Conservation (phyloP, 192 early-diverging fungal genomes). For the Umbelopsis sp. region DNA sequence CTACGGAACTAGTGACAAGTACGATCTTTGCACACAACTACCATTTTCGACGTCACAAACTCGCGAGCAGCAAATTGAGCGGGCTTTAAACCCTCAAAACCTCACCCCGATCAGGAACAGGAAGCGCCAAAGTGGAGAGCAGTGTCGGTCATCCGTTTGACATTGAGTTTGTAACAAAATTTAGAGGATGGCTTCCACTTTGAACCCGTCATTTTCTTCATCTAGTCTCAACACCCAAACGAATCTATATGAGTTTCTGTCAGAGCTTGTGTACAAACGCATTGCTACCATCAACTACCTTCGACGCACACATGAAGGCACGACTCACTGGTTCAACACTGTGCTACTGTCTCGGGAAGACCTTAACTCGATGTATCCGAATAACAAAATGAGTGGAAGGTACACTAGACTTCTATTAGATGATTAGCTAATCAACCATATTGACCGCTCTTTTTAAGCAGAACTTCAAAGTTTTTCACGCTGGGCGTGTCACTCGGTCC, state of each 20-base stretch:
- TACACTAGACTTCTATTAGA: not conserved
- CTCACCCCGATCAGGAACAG: conserved; percentile 5
- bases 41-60: too few species aligned
- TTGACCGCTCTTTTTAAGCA: not conserved
- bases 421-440: not conserved
- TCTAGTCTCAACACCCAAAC: conserved; percentile 23
- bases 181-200: conserved; percentile 5
- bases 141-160: too few species aligned
- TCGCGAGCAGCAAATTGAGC: too few species aligned
- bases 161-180: not conserved
- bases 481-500: conserved; percentile 67
- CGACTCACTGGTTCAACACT: conserved; percentile 54
- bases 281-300: conserved; percentile 49
- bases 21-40: too few species aligned
- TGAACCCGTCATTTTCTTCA: conserved; percentile 18
- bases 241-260: conserved; percentile 39
- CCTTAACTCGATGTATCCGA: conserved; percentile 39
- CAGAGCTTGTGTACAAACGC: conserved; percentile 50
- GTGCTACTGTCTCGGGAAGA: conserved; percentile 45
- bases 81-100: too few species aligned
- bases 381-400: conserved; percentile 45
- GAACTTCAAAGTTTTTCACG: conserved; percentile 64
- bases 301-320: conserved; percentile 45
- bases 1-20: too few species aligned
- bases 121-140: too few species aligned